Evolutionary conservation across 192 early-diverging fungal genomes (phyloP).

Genomic region (Helicostylum pulchrum): DNA sequence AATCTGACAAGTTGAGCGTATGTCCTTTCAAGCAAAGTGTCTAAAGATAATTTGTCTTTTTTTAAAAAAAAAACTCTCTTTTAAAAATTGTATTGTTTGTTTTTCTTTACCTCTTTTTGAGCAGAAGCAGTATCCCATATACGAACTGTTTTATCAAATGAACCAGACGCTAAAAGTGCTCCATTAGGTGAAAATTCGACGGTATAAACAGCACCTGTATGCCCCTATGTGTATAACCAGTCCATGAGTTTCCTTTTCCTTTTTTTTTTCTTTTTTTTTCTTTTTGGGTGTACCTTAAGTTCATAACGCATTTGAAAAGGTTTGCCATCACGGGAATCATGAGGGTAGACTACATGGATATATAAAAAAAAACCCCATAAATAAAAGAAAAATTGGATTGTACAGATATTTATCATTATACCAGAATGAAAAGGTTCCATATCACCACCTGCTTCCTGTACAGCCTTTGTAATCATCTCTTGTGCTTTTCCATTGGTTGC

Average conservation of each 20-base stretch:
- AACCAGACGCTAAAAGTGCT: slow-evolving; percentile 80
- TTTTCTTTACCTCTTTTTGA: slow-evolving; percentile 60
- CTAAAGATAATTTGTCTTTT: slow-evolving; percentile 31
- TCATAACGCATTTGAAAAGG: slow-evolving; percentile 64
- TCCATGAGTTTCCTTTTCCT: neutral
- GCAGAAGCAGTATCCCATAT: slow-evolving; percentile 77
- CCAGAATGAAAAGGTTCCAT: slow-evolving; percentile 23
- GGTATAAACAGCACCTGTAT: slow-evolving; percentile 87
- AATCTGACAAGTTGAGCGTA: slow-evolving; percentile 72
- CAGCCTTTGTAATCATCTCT: slow-evolving; percentile 31
- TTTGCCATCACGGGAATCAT: slow-evolving; percentile 45
- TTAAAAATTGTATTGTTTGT: neutral
- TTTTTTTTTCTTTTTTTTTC: neutral
- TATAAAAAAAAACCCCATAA: neutral
- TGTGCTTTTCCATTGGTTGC: slow-evolving; percentile 21
- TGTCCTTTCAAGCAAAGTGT: slow-evolving; percentile 70
- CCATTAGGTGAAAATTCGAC: slow-evolving; percentile 85
- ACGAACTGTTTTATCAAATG: slow-evolving; percentile 91
- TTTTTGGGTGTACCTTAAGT: slow-evolving; percentile 40
- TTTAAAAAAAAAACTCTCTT: neutral
- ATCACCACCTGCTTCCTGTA: slow-evolving; percentile 30
- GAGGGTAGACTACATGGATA: slow-evolving; percentile 17
- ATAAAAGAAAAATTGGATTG: no score
- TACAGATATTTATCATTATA: neutral
- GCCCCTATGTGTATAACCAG: slow-evolving; percentile 55